phyloP scores from a whole-genome alignment of 2,329 filamentous ascomycete species.

The Epicoccum nigrum region DNA sequence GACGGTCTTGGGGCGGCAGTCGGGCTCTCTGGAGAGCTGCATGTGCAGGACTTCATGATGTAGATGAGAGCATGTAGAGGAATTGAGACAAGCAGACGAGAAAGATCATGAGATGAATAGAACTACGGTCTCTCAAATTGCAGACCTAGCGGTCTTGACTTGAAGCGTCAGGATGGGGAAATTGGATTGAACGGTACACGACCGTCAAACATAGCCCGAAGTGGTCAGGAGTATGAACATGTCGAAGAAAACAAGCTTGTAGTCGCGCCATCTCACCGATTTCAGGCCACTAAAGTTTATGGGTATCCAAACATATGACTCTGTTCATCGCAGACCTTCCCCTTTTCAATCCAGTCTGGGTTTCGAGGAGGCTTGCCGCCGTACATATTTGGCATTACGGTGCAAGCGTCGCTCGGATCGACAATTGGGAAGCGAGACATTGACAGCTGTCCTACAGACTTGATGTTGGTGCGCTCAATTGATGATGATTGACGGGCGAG shows the following conservation, averaged over 20 bases:
- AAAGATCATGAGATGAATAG: neutral
- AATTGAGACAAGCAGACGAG: neutral
- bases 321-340: conserved; percentile 2
- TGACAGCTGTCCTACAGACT: neutral
- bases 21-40: conserved; percentile 22
- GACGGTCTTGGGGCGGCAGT: conserved; percentile 25
- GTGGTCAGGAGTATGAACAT: conserved; percentile 11
- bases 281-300: conserved; percentile 17
- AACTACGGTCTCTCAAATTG: neutral
- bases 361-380: conserved; percentile 9
- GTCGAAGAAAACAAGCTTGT: conserved; percentile 17
- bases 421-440: neutral
- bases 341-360: conserved; percentile 6
- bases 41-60: conserved; percentile 28
- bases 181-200: conserved; percentile 19
- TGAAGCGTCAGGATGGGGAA: conserved; percentile 6
- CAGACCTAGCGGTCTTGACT: neutral
- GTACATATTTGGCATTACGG: conserved; percentile 4
- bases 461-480: conserved; percentile 5
- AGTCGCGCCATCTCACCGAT: conserved; percentile 15
- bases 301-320: neutral
- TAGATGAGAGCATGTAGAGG: neutral
- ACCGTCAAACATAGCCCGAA: conserved; percentile 7
- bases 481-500: conserved; percentile 10
- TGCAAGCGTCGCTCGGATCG: conserved; percentile 3